Conservation (phyloP, 306 rosid genomes). For the Vigna radiata region DNA sequence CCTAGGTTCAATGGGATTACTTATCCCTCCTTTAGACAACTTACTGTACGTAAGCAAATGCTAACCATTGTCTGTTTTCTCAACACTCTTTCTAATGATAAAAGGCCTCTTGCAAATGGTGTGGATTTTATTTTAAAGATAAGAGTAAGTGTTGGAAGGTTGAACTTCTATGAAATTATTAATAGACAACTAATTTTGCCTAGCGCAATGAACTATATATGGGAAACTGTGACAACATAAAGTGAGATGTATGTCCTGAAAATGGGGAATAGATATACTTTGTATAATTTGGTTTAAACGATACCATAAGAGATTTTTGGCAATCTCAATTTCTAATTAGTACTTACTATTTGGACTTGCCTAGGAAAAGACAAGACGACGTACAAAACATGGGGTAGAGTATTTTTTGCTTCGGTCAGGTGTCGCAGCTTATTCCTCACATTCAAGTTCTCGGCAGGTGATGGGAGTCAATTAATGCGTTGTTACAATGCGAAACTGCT, state of each 20-base stretch:
- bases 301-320: not conserved
- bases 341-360: constrained; percentile 44
- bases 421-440: constrained; percentile 40
- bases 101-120: constrained; percentile 1
- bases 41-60: no score
- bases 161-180: not conserved
- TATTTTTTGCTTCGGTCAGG: constrained; percentile 36
- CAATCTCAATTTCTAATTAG: constrained; percentile 40
- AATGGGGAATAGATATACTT: not conserved
- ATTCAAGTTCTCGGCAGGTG: constrained; percentile 39
- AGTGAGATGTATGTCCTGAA: constrained; percentile 26
- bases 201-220: constrained; percentile 4
- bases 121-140: constrained; percentile 5
- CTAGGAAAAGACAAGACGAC: constrained; percentile 37
- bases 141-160: constrained; percentile 1
- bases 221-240: constrained; percentile 25
- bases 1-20: not conserved
- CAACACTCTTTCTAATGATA: not conserved
- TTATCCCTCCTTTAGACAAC: no score
- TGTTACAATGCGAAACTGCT: constrained; percentile 46
- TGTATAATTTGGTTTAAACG: constrained; percentile 3
- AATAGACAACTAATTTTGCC: constrained; percentile 23
- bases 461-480: constrained; percentile 44
- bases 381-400: not conserved
- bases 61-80: no score